Evolutionary conservation across 495 filamentous ascomycete genomes (phyloP), one percentile per base, ranked within the genome.

Genomic region (Xylaria bambusicola): DNA sequence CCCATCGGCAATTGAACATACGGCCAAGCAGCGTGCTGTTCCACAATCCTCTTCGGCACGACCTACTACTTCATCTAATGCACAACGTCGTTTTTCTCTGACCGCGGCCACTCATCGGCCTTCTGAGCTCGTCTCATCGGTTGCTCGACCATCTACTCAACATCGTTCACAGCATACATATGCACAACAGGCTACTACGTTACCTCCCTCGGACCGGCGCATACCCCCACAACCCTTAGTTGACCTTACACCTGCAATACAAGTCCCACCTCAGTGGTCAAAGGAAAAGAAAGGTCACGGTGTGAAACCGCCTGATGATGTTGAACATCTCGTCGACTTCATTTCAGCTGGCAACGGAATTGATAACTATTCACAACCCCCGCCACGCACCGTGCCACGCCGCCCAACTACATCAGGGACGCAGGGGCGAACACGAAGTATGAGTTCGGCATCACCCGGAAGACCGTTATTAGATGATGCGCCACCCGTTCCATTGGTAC

Each of bases 161-260:
- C 20, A 61, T 41, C 0, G n/a, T 24, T 21, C 41, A 17, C 54
- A 12, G 52, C 53, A 52, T 48, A 31, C 15, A 26, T 48, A 17
- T 12, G 15, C 33, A 1, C 56, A 49, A 24, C 47, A 63, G 41
- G 63, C 66, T 13, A 62, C 45, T 6, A 51, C 54, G 1, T 18
- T 62, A 1, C 60, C 60, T 1, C 44, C 64, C 38, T 52, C 60
- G 20, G 65, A 65, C 42, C 71, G 66, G 2, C 67, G 62, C 49
- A 61, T 62, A 8, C 62, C 57, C 21, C 62, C 63, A 12, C 67
- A 61, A 64, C 88, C 92, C 1, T 79, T 96, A 0, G 76, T 97
- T 12, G 89, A 92, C 63, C 79, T 94, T 18, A 90, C 85, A 0
- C 88, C 91, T 0, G 75, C 79, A n/a, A 91, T 88, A 67, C 79